Conservation (phyloP, 805 yeast genomes). For the Kuraishia capsulata region DNA sequence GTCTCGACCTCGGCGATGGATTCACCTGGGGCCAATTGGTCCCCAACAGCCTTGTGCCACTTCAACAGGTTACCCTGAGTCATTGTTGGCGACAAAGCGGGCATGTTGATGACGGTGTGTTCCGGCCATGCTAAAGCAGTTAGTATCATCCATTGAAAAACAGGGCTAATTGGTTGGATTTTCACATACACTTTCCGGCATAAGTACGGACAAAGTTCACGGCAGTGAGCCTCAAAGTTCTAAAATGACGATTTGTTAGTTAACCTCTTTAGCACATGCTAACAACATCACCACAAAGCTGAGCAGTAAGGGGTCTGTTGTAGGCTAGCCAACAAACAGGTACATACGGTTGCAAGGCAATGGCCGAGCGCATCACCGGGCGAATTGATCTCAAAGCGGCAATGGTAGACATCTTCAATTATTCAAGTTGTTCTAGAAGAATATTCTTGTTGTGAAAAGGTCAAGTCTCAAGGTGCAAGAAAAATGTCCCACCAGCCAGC, state of each 20-base stretch:
- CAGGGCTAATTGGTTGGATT: too few species aligned
- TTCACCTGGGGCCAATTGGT: conserved; percentile 83
- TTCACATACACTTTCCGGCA: conserved; percentile 11
- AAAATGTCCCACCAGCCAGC: too few species aligned
- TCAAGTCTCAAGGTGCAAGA: too few species aligned
- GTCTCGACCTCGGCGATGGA: conserved; percentile 95
- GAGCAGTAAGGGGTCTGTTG: conserved; percentile 1
- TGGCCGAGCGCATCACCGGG: conserved; percentile 13
- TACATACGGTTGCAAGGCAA: conserved; percentile 2
- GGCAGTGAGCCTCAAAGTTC: conserved; percentile 8
- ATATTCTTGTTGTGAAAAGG: too few species aligned
- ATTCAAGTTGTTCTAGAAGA: too few species aligned
- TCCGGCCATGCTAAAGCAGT: conserved; percentile 20
- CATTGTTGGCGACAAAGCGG: conserved; percentile 99
- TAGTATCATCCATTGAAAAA: conserved; percentile 2
- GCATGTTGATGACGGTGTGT: conserved; percentile 91
- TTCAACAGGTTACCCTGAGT: conserved; percentile 86
- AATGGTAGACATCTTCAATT: conserved; percentile 19
- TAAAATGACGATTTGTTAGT: too few species aligned
- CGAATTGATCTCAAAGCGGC: conserved; percentile 21
- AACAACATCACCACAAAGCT: too few species aligned
- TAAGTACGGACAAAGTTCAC: conserved; percentile 13
- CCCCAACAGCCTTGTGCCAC: conserved; percentile 91
- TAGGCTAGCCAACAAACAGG: conserved; percentile 3
- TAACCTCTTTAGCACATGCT: too few species aligned